Base-by-base conservation (phyloP, 2,329 filamentous ascomycete genomes). In the Botrytis paeoniae region DNA sequence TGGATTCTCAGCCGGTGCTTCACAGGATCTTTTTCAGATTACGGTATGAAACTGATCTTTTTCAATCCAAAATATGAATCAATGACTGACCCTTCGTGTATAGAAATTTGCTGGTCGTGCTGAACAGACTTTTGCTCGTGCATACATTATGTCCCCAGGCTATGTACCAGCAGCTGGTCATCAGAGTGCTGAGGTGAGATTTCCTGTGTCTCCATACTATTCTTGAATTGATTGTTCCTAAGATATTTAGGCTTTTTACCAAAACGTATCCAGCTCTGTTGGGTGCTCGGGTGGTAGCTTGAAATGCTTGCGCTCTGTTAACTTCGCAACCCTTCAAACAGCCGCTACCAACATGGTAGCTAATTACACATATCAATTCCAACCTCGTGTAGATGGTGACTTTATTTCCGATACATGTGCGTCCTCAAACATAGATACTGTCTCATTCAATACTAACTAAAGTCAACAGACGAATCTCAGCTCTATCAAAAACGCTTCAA, bases 1-100 rank as follows among this genome's bases (percentile, higher is more conserved):
- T 81, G 86, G 85, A 5, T 84, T 86, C 75, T 86, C 84, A n/a
- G 85, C 86, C 4, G 86, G 86, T 6, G 86, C 71, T 59, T 76
- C 75, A 59, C 83, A 84, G 14, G 82, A 84, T 37, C 51, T 78
- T 35, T 81, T 81, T 75, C 79, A 80, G 60, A 74, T 81, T 45
- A 81, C 80, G 14, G 74, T 68, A 68, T 9, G 35, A 41, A 25
- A 16, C 10, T 57, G 6, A 41, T 39, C 1, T 29, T 6, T 9
- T 25, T 0, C 10, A 29, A 41, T 8, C 18, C 5, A 12, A 22
- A 10, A 25, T 9, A 32, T 18, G 6, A 39, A 41, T 25, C 0
- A 25, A 57, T 43, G 16, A 41, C 22, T 41, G 10, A 54, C 37
- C 0, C 14, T 78, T 75, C 16, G 74, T 70, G 60, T 59, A 12